Evolutionary conservation across 1,284 basidiomycete species (phyloP), one percentile per base, ranked within the genome.

Genomic region (Nidula niveotomentosa): DNA sequence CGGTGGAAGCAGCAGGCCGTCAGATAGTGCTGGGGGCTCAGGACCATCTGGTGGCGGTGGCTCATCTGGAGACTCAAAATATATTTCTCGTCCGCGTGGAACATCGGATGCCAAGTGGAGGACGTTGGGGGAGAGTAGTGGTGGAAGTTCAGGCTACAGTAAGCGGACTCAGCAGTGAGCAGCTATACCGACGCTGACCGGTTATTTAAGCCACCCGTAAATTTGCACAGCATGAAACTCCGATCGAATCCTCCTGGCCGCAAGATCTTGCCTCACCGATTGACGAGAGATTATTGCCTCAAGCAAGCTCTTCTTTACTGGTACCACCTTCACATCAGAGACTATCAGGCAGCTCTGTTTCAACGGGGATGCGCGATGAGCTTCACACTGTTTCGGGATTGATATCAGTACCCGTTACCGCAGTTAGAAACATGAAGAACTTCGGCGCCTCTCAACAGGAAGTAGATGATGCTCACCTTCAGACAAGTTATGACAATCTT

Each of bases 71-170:
- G 69, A 68, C 54, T 69, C 76, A 6, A 79, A 68, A 57, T 65
- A 69, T 48, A 54, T 65, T 49, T 68, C 82, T 43, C 65, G 74
- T 8, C 72, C 74, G 46, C 66, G 74, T 53, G 75, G 75, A 44
- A 76, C 74, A 33, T 76, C 75, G 34, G 74, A 76, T 60, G 75
- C 74, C 8, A 68, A 67, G 52, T 75, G 72, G 72, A 68, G 69
- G 46, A 67, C 60, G 33, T 57, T 65, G 57, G 61, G 62, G 41
- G 62, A 64, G 47, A 55, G 55, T 41, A 60, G 54, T 49, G 56
- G 56, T 47, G 62, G 54, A 55, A 62, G 60, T 60, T 62, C 62
- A 52, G 66, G 63, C 50, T 66, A 67, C 60, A 65, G 66, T 69
- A 59, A 64, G 65, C 63, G 23, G 23, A 23, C 23, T 23, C 23